phyloP scores from a whole-genome alignment of 2,329 filamentous ascomycete genomes.

The Arthrobotrys megalospora region DNA sequence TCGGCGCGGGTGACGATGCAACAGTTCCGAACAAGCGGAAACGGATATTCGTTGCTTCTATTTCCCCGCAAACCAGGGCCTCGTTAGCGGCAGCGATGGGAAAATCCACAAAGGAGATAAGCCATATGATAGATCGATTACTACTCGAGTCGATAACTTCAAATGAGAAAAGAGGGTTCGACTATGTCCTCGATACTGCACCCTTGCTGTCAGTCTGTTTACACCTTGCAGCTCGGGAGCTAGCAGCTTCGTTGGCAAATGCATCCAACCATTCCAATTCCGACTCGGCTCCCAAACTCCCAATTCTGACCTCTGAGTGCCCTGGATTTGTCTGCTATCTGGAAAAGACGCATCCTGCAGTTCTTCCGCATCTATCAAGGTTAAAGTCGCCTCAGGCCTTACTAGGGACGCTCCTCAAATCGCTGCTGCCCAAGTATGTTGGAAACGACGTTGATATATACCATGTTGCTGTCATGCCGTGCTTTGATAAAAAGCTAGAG shows the following conservation, averaged over 20 bases:
- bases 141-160: slow-evolving; percentile 75
- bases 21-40: slow-evolving; percentile 38
- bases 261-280: slow-evolving; percentile 65
- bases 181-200: slow-evolving; percentile 93
- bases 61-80: slow-evolving; percentile 91
- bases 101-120: slow-evolving; percentile 80
- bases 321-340: slow-evolving; percentile 99
- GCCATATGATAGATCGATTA: slow-evolving; percentile 85
- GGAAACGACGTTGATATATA: slow-evolving; percentile 83
- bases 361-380: slow-evolving; percentile 89
- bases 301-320: slow-evolving; percentile 88
- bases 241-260: slow-evolving; percentile 69
- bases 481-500: slow-evolving; percentile 99
- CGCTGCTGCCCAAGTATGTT: slow-evolving; percentile 76
- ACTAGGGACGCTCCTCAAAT: slow-evolving; percentile 90
- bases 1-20: slow-evolving; percentile 68
- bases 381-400: slow-evolving; percentile 96
- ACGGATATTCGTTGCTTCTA: slow-evolving; percentile 86
- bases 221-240: slow-evolving; percentile 83
- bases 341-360: slow-evolving; percentile 95
- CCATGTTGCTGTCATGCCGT: slow-evolving; percentile 97
- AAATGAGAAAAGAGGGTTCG: slow-evolving; percentile 84
- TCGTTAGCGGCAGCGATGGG: slow-evolving; percentile 88
- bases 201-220: slow-evolving; percentile 84
- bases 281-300: slow-evolving; percentile 69